phyloP scores from a whole-genome alignment of 2,329 filamentous ascomycete species.

The Blastomyces percursus region DNA sequence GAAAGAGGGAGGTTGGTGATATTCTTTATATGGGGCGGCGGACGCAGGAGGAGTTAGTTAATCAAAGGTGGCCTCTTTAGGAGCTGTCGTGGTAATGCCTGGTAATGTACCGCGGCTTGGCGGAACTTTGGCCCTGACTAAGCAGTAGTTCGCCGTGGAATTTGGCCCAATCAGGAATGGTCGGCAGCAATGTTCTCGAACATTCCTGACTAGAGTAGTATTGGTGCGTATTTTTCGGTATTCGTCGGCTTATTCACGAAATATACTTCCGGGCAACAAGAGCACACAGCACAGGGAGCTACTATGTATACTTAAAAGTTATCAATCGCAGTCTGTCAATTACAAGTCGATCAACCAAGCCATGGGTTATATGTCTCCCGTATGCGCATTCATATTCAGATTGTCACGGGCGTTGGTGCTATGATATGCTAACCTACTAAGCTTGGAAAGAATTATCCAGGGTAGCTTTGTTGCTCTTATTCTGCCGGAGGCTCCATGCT shows the following conservation, averaged over 20 bases:
- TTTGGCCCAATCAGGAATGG: too few species aligned
- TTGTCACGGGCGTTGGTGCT: not conserved
- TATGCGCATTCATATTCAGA: too few species aligned
- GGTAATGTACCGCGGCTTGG: not conserved
- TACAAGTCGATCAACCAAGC: too few species aligned
- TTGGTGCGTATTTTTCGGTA: not conserved
- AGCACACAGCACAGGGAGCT: too few species aligned
- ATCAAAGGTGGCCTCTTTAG: conserved; percentile 37
- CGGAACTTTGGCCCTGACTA: not conserved
- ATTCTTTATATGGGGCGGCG: conserved; percentile 15
- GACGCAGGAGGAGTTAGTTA: conserved; percentile 16
- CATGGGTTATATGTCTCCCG: too few species aligned
- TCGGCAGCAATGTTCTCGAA: not conserved
- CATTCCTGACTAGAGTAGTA: not conserved
- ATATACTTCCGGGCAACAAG: too few species aligned
- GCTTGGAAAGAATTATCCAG: too few species aligned
- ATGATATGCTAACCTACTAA: not conserved
- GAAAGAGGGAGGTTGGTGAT: conserved; percentile 2
- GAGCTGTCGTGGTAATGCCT: not conserved
- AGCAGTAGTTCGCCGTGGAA: too few species aligned
- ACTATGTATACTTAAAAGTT: too few species aligned
- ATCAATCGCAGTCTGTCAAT: too few species aligned
- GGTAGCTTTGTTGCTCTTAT: too few species aligned
- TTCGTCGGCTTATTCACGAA: not conserved
- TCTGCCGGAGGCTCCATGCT: too few species aligned